A percentile compares a stretch with the other conserved stretches of the same genome.
phyloP scores from a whole-genome alignment of 2,329 filamentous ascomycete genomes.

The Colletotrichum sp. region DNA sequence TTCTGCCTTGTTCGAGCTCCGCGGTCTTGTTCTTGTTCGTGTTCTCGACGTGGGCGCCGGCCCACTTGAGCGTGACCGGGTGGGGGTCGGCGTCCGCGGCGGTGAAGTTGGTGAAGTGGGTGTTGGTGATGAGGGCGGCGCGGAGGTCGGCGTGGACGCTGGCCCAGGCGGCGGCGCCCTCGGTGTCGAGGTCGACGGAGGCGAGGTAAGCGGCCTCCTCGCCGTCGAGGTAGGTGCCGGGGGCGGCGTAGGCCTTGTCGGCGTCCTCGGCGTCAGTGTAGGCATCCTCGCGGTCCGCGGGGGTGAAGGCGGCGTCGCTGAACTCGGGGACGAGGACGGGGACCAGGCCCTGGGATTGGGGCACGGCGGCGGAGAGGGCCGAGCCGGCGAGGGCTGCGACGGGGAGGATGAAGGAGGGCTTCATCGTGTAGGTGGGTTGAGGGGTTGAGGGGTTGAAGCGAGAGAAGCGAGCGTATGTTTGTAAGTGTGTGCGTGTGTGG shows the following conservation, averaged over 20 bases:
- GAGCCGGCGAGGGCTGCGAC: background rate
- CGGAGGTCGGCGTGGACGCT: background rate
- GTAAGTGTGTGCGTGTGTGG: background rate
- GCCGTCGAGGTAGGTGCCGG: background rate
- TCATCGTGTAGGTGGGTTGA: background rate
- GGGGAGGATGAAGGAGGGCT: background rate
- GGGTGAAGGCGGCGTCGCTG: background rate
- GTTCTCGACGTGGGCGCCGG: background rate
- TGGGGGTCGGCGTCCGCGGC: background rate
- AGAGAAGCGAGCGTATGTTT: background rate
- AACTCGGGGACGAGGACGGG: background rate
- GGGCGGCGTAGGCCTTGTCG: background rate
- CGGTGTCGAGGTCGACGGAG: background rate
- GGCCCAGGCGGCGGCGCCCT: background rate
- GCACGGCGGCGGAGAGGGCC: background rate
- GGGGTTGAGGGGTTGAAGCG: background rate
- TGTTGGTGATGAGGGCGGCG: background rate
- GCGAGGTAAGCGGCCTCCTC: background rate
- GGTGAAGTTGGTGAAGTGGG: background rate
- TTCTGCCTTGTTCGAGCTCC: background rate
- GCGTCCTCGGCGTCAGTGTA: background rate
- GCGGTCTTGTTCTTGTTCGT: background rate
- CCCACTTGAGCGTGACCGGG: background rate
- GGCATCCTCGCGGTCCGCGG: background rate
- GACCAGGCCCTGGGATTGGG: background rate